Evolutionary conservation across 2,329 filamentous ascomycete genomes (phyloP).

Genomic region (Venturia asperata): DNA sequence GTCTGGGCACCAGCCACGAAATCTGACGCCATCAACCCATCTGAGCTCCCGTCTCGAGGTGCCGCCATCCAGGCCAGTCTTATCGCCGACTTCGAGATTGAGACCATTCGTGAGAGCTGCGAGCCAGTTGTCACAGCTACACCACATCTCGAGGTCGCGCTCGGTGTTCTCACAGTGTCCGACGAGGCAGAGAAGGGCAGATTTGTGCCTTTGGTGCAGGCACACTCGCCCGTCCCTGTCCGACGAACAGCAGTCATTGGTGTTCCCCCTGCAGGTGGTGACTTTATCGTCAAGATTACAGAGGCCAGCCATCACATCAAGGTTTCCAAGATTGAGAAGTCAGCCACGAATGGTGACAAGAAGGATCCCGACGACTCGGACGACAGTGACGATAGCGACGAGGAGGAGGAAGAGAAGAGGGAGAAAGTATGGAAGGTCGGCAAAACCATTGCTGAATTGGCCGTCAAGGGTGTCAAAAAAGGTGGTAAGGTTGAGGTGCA

Average conservation of each 20-base stretch:
- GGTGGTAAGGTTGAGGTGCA: conserved; percentile 88
- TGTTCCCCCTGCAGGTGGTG: conserved; percentile 71
- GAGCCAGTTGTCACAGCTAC: conserved; percentile 93
- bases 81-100: conserved; percentile 86
- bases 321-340: conserved; percentile 79
- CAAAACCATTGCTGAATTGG: conserved; percentile 74
- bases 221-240: conserved; percentile 84
- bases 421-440: conserved; percentile 92
- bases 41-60: conserved; percentile 79
- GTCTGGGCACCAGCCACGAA: conserved; percentile 79
- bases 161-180: conserved; percentile 69
- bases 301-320: conserved; percentile 91
- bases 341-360: conserved; percentile 27
- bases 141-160: conserved; percentile 79
- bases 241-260: conserved; percentile 74
- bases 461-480: conserved; percentile 77
- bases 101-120: conserved; percentile 92
- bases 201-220: conserved; percentile 73
- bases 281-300: conserved; percentile 79
- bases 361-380: conserved; percentile 58
- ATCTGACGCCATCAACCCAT: conserved; percentile 78
- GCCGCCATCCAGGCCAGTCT: conserved; percentile 92
- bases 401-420: conserved; percentile 79
- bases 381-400: conserved; percentile 53
- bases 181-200: conserved; percentile 28